These are phyloP conservation scores for Neodidymelliopsis sp. DNA, from an alignment of 2,329 filamentous ascomycete genomes.

Conservation along the genomic window DNA sequence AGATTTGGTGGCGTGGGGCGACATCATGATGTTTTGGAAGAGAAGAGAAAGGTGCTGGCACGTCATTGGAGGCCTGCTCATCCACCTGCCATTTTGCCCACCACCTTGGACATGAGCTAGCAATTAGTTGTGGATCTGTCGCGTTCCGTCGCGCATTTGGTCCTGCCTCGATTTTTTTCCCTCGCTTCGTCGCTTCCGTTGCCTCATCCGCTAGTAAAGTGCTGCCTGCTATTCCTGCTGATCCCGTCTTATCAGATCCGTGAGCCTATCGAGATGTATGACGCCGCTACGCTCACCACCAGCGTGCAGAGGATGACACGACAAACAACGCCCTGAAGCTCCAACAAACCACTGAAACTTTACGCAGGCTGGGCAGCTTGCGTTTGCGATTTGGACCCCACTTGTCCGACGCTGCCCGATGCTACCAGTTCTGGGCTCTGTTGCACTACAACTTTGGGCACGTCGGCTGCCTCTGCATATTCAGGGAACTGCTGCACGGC, in stretches of 20 bases:
- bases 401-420: constrained; percentile 19
- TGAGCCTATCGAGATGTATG: constrained; percentile 26
- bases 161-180: constrained; percentile 11
- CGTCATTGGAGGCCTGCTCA: constrained; percentile 19
- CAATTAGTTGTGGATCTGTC: constrained; percentile 23
- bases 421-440: constrained; percentile 4
- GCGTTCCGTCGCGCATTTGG: constrained; percentile 18
- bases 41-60: constrained; percentile 8
- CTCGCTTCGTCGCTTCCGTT: constrained; percentile 2
- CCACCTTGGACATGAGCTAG: constrained; percentile 21
- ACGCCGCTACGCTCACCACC: constrained; percentile 23
- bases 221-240: constrained; percentile 13
- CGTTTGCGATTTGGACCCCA: constrained; percentile 4
- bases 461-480: constrained; percentile 6
- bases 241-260: constrained; percentile 20
- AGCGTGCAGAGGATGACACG: constrained; percentile 17
- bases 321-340: constrained; percentile 7
- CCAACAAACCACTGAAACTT: not conserved
- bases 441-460: constrained; percentile 4
- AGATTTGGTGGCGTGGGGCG: constrained; percentile 9
- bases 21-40: constrained; percentile 8
- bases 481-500: constrained; percentile 13
- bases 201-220: constrained; percentile 7
- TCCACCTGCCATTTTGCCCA: constrained; percentile 22
- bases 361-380: not conserved